phyloP scores from a whole-genome alignment of 176 grass and related monocot genomes.

The Elaeis guineensis region DNA sequence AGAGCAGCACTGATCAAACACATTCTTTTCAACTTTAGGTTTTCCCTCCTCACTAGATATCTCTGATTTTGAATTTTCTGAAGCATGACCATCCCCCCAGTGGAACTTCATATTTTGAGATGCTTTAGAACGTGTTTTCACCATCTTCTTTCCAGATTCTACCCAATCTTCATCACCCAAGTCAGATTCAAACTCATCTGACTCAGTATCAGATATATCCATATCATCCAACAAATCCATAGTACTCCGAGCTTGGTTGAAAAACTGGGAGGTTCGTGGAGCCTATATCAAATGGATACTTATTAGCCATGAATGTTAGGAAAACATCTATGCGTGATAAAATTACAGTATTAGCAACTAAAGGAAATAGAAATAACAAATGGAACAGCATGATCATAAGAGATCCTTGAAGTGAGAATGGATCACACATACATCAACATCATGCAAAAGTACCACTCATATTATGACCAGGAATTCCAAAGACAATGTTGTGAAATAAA shows the following conservation, averaged over 20 bases:
- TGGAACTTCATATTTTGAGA: slow-evolving; percentile 25
- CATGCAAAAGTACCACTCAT: no score
- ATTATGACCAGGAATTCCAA: no score
- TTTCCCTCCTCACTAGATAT: slow-evolving; percentile 26
- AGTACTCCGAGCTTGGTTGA: slow-evolving; percentile 11
- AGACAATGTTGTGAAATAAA: no score
- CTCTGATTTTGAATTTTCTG: slow-evolving; percentile 21
- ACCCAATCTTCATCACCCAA: slow-evolving; percentile 32
- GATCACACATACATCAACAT: no score
- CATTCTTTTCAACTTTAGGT: slow-evolving; percentile 11
- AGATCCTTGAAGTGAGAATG: no score
- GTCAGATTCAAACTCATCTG: slow-evolving; percentile 40
- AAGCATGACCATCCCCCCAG: not conserved
- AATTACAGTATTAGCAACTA: no score
- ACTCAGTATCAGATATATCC: slow-evolving; percentile 82
- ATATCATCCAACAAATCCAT: slow-evolving; percentile 54
- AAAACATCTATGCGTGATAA: no score
- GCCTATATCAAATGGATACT: slow-evolving; percentile 20
- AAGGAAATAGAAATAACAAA: no score
- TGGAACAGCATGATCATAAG: no score
- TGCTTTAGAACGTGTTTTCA: slow-evolving; percentile 17
- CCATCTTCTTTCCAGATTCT: slow-evolving; percentile 28
- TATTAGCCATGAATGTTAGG: not conserved
- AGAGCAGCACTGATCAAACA: slow-evolving; percentile 36
- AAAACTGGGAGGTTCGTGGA: slow-evolving; percentile 27